Evolutionary conservation across 2,329 filamentous ascomycete species (phyloP), one percentile per base, ranked within the genome.

Genomic region (Raffaelea arxii): DNA sequence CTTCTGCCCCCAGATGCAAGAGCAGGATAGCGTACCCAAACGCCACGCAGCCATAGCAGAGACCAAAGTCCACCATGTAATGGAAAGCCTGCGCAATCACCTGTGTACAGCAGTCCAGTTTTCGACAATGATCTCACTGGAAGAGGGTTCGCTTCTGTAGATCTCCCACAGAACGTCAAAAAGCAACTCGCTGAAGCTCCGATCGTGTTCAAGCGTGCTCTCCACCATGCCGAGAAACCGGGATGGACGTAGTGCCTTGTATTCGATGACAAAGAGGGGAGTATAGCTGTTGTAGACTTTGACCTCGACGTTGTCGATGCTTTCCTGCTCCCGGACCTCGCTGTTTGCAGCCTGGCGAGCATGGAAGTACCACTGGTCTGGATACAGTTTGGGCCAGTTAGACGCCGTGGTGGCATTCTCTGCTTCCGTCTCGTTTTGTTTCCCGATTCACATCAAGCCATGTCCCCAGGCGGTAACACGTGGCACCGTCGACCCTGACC

Each of bases 361-460:
- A 3, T 19, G 41, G 10, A 47, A 40, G 16, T 21, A 41, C 46
- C 46, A 47, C 24, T 47, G 40, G 23, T 47, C 45, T 6, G 40
- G 45, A 22, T 37, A 32, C 18, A 39, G 4, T 21, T 36, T 39
- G 18, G 23, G 39, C 7, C 22, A n/a, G n/a, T n/a, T n/a, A n/a
- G n/a, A n/a, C n/a, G n/a, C n/a, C n/a, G n/a, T n/a, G n/a, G n/a
- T n/a, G n/a, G n/a, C n/a, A n/a, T n/a, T n/a, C n/a, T n/a, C n/a
- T n/a, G n/a, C n/a, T n/a, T n/a, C n/a, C n/a, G n/a, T n/a, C n/a
- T n/a, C n/a, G n/a, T n/a, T n/a, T n/a, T n/a, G n/a, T n/a, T n/a
- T n/a, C n/a, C n/a, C n/a, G n/a, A n/a, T n/a, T n/a, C n/a, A n/a
- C n/a, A n/a, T n/a, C n/a, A n/a, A n/a, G n/a, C n/a, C n/a, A n/a